Percentiles rank a stretch among this genome's conserved stretches.
These are phyloP conservation scores for Coemansia aciculifera DNA, from an alignment of 192 early-diverging fungal genomes.

Conservation along the genomic window DNA sequence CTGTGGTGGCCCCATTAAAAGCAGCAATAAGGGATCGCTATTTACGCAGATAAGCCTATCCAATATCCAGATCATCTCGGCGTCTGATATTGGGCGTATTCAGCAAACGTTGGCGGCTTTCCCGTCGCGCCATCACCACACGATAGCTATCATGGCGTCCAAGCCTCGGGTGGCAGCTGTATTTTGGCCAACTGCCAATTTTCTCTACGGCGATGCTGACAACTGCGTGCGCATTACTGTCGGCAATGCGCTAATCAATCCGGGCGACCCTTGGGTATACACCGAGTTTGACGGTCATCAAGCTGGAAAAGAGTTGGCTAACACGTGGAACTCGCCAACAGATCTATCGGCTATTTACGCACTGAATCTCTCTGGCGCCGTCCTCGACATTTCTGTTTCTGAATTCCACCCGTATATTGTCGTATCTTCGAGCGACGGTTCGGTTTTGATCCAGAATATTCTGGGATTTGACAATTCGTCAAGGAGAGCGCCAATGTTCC, in stretches of 20 bases:
- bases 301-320: background rate
- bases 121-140: conserved; percentile 12
- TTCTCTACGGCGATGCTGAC: conserved; percentile 19
- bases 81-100: conserved; percentile 19
- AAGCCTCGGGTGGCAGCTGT: background rate
- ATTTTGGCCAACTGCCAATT: conserved; percentile 22
- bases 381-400: conserved; percentile 10
- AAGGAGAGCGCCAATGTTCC: conserved; percentile 5
- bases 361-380: background rate
- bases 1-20: background rate
- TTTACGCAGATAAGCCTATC: conserved; percentile 15
- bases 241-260: background rate
- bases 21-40: background rate
- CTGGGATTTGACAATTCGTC: background rate
- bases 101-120: conserved; percentile 18
- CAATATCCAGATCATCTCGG: conserved; percentile 19
- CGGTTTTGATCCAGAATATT: conserved; percentile 21
- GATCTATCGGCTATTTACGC: conserved; percentile 2
- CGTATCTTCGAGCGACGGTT: conserved; percentile 13
- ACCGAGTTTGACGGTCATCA: background rate
- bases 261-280: conserved; percentile 15
- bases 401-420: conserved; percentile 31
- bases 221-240: conserved; percentile 23
- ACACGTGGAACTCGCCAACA: background rate
- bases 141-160: conserved; percentile 10